These are phyloP conservation scores for Corymbia calophylla DNA, from an alignment of 441 rosid species.

Conservation along the genomic window DNA sequence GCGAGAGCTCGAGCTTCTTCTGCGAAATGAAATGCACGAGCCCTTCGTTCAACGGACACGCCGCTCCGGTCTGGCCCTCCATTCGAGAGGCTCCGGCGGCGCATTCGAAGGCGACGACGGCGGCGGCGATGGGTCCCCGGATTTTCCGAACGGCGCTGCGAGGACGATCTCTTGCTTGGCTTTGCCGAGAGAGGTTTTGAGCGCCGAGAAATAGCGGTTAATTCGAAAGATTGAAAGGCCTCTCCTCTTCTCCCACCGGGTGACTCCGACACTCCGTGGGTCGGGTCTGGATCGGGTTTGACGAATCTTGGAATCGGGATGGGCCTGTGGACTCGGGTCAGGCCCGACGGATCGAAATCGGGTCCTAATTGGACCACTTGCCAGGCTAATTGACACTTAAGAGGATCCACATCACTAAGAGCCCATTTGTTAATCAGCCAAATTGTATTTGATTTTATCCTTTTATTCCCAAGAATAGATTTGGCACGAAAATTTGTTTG, in stretches of 20 bases:
- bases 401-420: too few species aligned
- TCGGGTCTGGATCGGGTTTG: neutral
- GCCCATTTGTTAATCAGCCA: too few species aligned
- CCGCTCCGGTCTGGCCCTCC: slow-evolving; percentile 40
- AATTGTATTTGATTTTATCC: too few species aligned
- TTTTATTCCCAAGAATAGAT: too few species aligned
- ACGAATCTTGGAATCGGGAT: neutral
- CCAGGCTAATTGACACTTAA: neutral
- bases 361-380: neutral
- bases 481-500: too few species aligned
- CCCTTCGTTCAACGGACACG: slow-evolving; percentile 54
- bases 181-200: neutral
- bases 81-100: slow-evolving; percentile 4
- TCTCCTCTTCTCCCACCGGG: neutral
- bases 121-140: neutral
- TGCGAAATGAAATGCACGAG: slow-evolving; percentile 46
- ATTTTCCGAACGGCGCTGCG: neutral
- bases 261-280: neutral
- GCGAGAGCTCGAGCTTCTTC: slow-evolving; percentile 61
- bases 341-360: neutral
- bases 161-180: neutral
- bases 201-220: neutral
- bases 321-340: neutral
- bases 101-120: neutral
- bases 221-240: neutral